These are phyloP conservation scores for Ophiocordyceps sinensis DNA, from an alignment of 2,329 filamentous ascomycete genomes.

Conservation along the genomic window DNA sequence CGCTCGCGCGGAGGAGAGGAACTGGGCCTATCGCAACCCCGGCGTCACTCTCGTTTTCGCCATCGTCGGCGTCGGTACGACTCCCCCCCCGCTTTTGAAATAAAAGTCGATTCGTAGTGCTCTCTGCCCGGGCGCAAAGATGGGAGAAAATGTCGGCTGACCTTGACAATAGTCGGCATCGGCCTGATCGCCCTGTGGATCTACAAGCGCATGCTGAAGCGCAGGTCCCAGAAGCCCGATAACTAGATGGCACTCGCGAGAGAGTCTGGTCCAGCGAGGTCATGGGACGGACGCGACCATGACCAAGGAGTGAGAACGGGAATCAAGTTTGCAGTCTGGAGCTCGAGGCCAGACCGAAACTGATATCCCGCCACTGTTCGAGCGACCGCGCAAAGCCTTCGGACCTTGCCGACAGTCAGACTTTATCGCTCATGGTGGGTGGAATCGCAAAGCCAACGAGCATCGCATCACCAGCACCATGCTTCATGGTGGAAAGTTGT, in stretches of 20 bases:
- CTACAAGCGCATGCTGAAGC: slow-evolving; percentile 16
- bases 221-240: slow-evolving; percentile 18
- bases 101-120: no score
- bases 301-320: no score
- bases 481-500: not conserved
- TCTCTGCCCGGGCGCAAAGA: no score
- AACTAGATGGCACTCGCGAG: slow-evolving; percentile 6
- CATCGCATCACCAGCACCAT: not conserved
- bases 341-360: no score
- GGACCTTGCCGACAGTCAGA: no score
- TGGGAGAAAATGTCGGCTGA: not conserved
- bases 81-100: not conserved
- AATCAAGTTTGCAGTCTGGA: no score
- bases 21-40: slow-evolving; percentile 22
- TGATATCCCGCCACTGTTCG: no score
- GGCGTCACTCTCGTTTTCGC: slow-evolving; percentile 29
- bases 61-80: slow-evolving; percentile 25
- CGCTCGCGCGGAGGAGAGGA: slow-evolving; percentile 25
- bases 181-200: slow-evolving; percentile 16
- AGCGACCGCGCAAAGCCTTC: no score
- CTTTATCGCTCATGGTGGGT: no score
- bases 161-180: slow-evolving; percentile 14
- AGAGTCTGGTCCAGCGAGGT: not conserved
- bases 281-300: not conserved
- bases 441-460: not conserved